Evolutionary conservation across 768 basidiomycete genomes (phyloP).

Genomic region (Suillus brevipes): DNA sequence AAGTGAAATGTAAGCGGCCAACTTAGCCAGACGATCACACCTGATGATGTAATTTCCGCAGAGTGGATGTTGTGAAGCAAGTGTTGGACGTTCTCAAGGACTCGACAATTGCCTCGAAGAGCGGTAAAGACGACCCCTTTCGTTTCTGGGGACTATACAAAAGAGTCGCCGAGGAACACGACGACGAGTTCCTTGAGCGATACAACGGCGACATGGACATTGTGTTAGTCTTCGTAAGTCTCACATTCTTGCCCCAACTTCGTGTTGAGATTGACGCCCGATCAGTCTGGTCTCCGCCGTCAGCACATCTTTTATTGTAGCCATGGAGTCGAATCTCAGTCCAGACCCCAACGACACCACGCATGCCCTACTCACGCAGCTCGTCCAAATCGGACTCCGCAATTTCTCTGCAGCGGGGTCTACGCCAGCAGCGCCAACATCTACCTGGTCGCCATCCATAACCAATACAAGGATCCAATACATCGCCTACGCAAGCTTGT

Average conservation of each 20-base stretch:
- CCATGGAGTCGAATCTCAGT: slow-evolving; percentile 10
- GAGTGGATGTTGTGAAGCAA: not conserved
- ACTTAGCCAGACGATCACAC: not conserved
- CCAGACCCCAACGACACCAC: slow-evolving; percentile 15
- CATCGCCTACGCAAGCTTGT: slow-evolving; percentile 14
- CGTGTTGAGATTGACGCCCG: not conserved
- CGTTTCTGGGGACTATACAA: slow-evolving; percentile 16
- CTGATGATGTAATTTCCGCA: not conserved
- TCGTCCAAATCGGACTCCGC: slow-evolving; percentile 8
- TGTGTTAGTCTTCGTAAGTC: slow-evolving; percentile 23
- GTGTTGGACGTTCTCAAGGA: not conserved
- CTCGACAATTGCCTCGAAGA: not conserved
- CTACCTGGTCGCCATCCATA: not conserved
- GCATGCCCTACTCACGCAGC: slow-evolving; percentile 9
- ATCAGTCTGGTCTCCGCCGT: slow-evolving; percentile 17
- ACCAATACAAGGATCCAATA: not conserved
- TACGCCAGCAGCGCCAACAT: not conserved
- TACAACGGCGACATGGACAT: slow-evolving; percentile 19
- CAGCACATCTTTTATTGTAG: slow-evolving; percentile 13
- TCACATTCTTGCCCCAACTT: not conserved
- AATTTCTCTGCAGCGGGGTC: slow-evolving; percentile 8
- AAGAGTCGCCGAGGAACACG: slow-evolving; percentile 15
- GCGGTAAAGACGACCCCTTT: not conserved
- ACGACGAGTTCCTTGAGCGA: slow-evolving; percentile 18
- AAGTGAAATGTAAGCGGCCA: not conserved